Evolutionary conservation across 2,329 filamentous ascomycete genomes (phyloP).

Genomic region (Arthrobotrys conoides): DNA sequence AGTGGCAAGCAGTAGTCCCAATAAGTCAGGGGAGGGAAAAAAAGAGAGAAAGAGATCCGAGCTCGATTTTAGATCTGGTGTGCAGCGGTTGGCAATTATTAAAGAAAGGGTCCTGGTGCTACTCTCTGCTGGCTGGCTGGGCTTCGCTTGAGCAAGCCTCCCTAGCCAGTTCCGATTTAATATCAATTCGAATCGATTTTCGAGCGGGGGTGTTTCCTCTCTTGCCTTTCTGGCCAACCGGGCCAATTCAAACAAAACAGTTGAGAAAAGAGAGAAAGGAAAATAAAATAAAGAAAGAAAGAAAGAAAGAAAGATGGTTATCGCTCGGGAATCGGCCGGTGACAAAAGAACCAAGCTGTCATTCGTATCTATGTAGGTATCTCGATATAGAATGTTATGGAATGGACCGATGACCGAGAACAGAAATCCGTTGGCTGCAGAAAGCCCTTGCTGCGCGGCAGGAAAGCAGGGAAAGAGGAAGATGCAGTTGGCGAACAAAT

Average conservation of each 20-base stretch:
- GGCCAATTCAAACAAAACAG: neutral
- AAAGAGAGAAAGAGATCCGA: constrained; percentile 36
- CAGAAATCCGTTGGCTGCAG: constrained; percentile 23
- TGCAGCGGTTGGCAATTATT: constrained; percentile 37
- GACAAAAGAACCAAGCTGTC: neutral
- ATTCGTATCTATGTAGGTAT: neutral
- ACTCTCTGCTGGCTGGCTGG: neutral
- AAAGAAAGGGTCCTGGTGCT: constrained; percentile 42
- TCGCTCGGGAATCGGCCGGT: neutral
- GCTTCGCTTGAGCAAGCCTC: constrained; percentile 52
- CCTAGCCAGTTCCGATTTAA: constrained; percentile 39
- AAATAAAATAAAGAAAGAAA: neutral
- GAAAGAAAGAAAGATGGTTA: neutral
- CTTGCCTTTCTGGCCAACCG: constrained; percentile 3
- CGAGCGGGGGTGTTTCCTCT: constrained; percentile 34
- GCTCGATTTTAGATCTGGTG: constrained; percentile 38
- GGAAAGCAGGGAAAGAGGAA: constrained; percentile 43
- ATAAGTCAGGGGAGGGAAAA: constrained; percentile 36
- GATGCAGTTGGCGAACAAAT: constrained; percentile 11
- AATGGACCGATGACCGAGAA: constrained; percentile 12
- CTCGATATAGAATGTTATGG: constrained; percentile 1
- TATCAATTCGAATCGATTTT: constrained; percentile 36
- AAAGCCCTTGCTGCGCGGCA: neutral
- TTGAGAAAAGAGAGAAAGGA: too few relatives aligned
- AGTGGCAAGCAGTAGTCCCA: neutral